phyloP scores from a whole-genome alignment of 83 land plant genomes.

The Thuja plicata region DNA sequence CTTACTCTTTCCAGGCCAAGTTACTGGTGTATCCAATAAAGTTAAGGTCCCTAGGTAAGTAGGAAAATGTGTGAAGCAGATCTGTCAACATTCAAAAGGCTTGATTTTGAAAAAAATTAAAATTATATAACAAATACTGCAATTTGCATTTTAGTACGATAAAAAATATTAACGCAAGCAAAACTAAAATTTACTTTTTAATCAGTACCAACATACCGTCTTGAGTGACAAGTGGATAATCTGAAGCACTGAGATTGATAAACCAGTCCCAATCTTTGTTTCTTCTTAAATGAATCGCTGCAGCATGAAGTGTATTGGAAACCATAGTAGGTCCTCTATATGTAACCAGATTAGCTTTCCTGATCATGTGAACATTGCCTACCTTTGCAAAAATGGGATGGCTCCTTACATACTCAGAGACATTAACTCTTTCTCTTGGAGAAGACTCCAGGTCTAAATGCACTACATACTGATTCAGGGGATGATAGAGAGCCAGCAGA shows the following conservation, averaged over 20 bases:
- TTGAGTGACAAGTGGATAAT: constrained; percentile 30
- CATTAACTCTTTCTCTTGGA: constrained; percentile 14
- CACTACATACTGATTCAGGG: constrained; percentile 22
- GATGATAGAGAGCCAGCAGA: constrained; percentile 28
- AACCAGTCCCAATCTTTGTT: constrained; percentile 33
- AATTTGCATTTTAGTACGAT: background rate
- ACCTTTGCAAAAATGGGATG: constrained; percentile 10
- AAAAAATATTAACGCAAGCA: background rate
- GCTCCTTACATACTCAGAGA: constrained; percentile 9
- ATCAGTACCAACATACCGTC: constrained; percentile 18
- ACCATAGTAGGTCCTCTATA: constrained; percentile 40
- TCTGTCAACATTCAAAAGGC: constrained; percentile 15
- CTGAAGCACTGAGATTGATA: constrained; percentile 33
- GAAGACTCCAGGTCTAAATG: constrained; percentile 31
- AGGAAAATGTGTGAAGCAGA: constrained; percentile 19
- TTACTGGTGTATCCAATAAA: constrained; percentile 31
- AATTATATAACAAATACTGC: background rate
- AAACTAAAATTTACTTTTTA: background rate
- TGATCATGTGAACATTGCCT: constrained; percentile 23
- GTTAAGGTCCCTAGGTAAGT: constrained; percentile 23
- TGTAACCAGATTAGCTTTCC: constrained; percentile 31
- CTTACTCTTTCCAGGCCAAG: constrained; percentile 36
- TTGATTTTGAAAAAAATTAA: background rate
- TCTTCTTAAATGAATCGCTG: constrained; percentile 25
- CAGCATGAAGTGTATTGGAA: constrained; percentile 32